Base-by-base conservation (phyloP, 2,329 filamentous ascomycete species). In the Calonectria naviculata region DNA sequence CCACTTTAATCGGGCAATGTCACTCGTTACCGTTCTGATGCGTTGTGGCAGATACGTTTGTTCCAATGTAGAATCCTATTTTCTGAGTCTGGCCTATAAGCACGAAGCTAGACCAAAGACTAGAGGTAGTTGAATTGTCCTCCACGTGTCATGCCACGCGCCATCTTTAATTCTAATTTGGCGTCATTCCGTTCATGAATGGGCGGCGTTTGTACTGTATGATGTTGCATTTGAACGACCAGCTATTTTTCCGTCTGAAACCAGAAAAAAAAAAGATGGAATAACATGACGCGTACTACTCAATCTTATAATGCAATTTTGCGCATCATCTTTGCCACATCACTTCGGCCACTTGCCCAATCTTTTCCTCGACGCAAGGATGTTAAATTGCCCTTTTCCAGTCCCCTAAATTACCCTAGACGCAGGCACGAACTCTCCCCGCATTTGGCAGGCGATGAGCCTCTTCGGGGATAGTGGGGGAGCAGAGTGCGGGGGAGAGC, bases 331-430 rank as follows among this genome's bases (percentile, higher is more conserved):
- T 21, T 8, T 21, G n/a, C 15, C 21, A 10, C 49, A 54, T 54
- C 49, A 54, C 49, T 54, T 54, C 19, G n/a, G n/a, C n/a, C n/a
- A n/a, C n/a, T n/a, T n/a, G n/a, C 29, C 61, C 21, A 34, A 54
- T 31, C 28, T 54, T 54, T n/a, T n/a, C 29, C 29, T 21, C 29
- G 19, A n/a, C 49, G 8, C 49, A 54, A 54, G 49, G 49, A 54
- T 54, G 49, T 54, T 54, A 54, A 54, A 54, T 54, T 54, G 49
- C 28, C 29, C 49, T 54, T n/a, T 19, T 12, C 29, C 21, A 13
- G 19, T 69, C 83, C 49, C 49, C 49, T 54, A n/a, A n/a, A n/a
- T n/a, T n/a, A n/a, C n/a, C n/a, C n/a, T 68, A 36, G 15, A 68
- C 58, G 12, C 9, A 52, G 29, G 56, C 56, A 31, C 28, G 26